A percentile compares a stretch with the other conserved stretches of the same genome.
These are phyloP conservation scores for Penicillium sp. DNA, from an alignment of 2,329 filamentous ascomycete species.

Conservation along the genomic window DNA sequence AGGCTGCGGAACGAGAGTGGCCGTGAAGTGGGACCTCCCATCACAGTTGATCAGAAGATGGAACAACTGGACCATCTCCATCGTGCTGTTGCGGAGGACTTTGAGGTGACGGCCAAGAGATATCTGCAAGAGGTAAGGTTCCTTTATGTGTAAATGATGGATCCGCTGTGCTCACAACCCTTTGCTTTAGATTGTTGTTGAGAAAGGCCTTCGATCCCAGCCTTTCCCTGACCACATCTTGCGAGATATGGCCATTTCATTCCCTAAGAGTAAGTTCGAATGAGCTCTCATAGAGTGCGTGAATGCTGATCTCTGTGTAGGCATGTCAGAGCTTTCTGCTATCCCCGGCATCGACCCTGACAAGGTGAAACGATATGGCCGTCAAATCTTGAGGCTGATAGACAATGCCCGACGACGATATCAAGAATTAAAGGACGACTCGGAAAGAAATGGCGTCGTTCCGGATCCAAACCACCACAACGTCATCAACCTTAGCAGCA, in stretches of 20 bases:
- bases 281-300: not conserved
- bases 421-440: conserved; percentile 47
- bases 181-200: conserved; percentile 41
- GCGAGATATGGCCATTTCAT: conserved; percentile 52
- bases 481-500: conserved; percentile 46
- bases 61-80: conserved; percentile 46
- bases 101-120: conserved; percentile 47
- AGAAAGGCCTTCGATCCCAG: conserved; percentile 46
- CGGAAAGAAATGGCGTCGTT: conserved; percentile 51
- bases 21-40: conserved; percentile 46
- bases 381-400: conserved; percentile 46
- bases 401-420: conserved; percentile 43
- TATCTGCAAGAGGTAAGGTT: conserved; percentile 42
- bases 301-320: conserved; percentile 26
- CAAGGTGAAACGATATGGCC: conserved; percentile 48
- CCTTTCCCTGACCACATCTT: conserved; percentile 50
- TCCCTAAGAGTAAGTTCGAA: conserved; percentile 42
- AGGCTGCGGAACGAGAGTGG: conserved; percentile 28
- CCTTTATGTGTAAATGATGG: not conserved
- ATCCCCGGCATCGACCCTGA: conserved; percentile 48
- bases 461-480: conserved; percentile 50
- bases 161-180: conserved; percentile 3
- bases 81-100: conserved; percentile 50
- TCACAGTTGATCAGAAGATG: conserved; percentile 47
- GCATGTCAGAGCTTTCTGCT: conserved; percentile 39